These are phyloP conservation scores for Emericellopsis cladophorae DNA, from an alignment of 2,329 filamentous ascomycete species.

Conservation along the genomic window DNA sequence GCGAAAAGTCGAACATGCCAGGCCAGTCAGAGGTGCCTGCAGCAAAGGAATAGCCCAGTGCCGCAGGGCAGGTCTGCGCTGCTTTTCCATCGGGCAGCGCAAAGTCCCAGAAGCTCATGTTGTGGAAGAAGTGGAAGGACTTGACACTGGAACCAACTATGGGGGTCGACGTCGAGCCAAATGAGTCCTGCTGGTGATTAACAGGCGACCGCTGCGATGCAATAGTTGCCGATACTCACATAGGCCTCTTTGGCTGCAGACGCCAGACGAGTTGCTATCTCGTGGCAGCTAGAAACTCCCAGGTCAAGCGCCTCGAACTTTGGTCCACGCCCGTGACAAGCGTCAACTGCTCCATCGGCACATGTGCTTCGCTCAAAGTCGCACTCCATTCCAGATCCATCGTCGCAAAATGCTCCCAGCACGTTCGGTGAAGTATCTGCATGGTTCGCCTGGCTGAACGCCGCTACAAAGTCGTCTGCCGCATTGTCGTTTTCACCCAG, in stretches of 20 bases:
- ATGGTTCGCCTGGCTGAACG: conserved; percentile 84
- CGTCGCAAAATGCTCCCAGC: conserved; percentile 79
- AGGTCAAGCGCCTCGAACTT: conserved; percentile 55
- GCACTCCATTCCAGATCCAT: conserved; percentile 60
- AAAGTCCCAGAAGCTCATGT: conserved; percentile 69
- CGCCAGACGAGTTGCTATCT: conserved; percentile 64
- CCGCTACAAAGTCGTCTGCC: conserved; percentile 65
- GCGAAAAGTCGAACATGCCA: conserved; percentile 85
- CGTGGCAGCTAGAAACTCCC: conserved; percentile 61
- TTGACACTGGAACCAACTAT: conserved; percentile 56
- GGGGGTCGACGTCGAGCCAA: conserved; percentile 31
- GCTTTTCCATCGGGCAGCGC: conserved; percentile 56
- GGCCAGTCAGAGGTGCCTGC: conserved; percentile 88
- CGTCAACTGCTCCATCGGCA: conserved; percentile 51
- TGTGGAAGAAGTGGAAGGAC: conserved; percentile 73
- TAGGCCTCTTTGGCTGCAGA: conserved; percentile 37
- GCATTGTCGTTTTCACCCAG: conserved; percentile 40
- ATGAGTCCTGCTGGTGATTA: conserved; percentile 32
- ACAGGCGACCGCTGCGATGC: not conserved
- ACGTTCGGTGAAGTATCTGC: conserved; percentile 87
- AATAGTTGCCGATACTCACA: conserved; percentile 11
- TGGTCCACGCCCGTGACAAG: conserved; percentile 64
- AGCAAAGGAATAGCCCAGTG: conserved; percentile 84
- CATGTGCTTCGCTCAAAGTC: conserved; percentile 78
- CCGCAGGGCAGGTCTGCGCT: conserved; percentile 70